Base-by-base conservation (phyloP, 2,329 filamentous ascomycete species). In the Elsinoe perseae region DNA sequence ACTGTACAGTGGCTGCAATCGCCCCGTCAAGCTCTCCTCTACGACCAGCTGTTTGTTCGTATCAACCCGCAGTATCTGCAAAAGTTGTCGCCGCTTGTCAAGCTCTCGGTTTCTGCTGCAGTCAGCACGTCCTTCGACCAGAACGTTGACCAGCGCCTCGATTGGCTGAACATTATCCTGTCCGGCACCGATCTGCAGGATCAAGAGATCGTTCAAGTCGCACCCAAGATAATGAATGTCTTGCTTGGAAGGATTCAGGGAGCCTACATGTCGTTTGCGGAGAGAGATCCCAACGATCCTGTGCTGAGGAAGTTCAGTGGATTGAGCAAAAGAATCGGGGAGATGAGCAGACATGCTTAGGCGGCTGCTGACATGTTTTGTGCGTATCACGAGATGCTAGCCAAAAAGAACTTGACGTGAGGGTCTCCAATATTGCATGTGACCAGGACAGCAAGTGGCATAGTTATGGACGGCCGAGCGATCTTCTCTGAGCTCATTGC, bases 51-150 rank as follows among this genome's bases (percentile, higher is more conserved):
- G 53, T 84, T 85, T 64, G 74, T 80, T 20, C 76, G 74, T 56
- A 73, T 79, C 62, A 77, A 80, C 58, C 81, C 82, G 1, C 68
- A 70, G 7, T 85, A 82, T 66, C 70, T 85, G 21, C 70, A 70
- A 16, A 71, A 73, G 36, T 74, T 84, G 16, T 76, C 79, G 27
- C 77, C 80, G 1, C 75, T 85, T 38, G 75, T 84, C 32, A 73
- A 76, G 21, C 74, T 85, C 40, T 83, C 81, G 2, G 80, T 83
- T 23, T 80, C 79, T 54, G 80, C 81, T 20, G 81, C 82, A n/a
- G 78, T 84, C 23, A 82, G 80, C 1, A 75, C 77, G 2, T 75
- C 75, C 43, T 70, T 84, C 57, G 72, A 77, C 27, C 77, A 75
- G 8, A 77, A 81, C 59, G 66, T 79, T 23, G 64, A 69, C 30